These are phyloP conservation scores for Tylopilus sp. DNA, from an alignment of 768 basidiomycete genomes.

Conservation along the genomic window DNA sequence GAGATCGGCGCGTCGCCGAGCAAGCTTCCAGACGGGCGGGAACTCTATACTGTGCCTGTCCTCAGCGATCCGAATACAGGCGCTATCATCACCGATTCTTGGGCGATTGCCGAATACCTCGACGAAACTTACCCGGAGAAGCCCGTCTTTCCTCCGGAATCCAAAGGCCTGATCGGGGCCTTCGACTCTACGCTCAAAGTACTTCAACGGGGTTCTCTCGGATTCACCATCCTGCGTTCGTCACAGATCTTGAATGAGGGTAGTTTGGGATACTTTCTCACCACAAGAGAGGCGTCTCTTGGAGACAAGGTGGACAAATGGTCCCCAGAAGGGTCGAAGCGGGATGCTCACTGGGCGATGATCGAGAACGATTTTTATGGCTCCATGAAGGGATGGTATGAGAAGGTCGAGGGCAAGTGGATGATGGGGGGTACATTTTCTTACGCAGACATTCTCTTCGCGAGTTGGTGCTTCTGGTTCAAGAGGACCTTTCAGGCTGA, in stretches of 20 bases:
- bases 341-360: constrained; percentile 26
- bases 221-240: constrained; percentile 19
- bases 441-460: too few species aligned
- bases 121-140: constrained; percentile 35
- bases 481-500: too few species aligned
- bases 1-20: too few species aligned
- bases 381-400: too few species aligned
- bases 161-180: constrained; percentile 20
- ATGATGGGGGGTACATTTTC: too few species aligned
- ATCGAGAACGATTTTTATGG: constrained; percentile 12
- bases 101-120: too few species aligned
- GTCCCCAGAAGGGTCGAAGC: constrained; percentile 32
- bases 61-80: too few species aligned
- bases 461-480: too few species aligned
- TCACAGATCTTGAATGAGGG: constrained; percentile 30
- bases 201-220: not conserved
- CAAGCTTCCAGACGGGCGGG: constrained; percentile 13
- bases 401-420: too few species aligned
- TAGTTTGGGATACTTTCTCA: constrained; percentile 38
- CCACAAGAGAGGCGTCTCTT: constrained; percentile 31
- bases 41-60: too few species aligned
- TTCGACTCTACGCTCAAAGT: constrained; percentile 6
- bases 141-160: constrained; percentile 22
- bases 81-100: too few species aligned
- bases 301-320: constrained; percentile 40